Percentiles rank a stretch among this genome's conserved stretches.
phyloP scores from a whole-genome alignment of 2,329 filamentous ascomycete genomes.

The Cyphellophora europaea region DNA sequence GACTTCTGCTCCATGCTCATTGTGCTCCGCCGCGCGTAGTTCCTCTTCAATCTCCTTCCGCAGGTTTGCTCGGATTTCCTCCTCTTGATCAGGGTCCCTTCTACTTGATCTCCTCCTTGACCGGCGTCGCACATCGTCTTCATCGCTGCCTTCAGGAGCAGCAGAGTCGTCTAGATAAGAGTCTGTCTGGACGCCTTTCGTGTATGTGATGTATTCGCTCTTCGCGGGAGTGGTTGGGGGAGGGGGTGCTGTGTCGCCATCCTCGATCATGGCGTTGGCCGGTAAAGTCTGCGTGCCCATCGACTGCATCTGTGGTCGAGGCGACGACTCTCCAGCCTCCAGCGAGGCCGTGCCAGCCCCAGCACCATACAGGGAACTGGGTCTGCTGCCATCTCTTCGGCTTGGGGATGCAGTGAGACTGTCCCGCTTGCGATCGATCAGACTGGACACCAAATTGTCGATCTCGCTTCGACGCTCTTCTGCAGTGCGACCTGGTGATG shows the following conservation, averaged over 20 bases:
- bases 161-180: slow-evolving; percentile 38
- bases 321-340: slow-evolving; percentile 32
- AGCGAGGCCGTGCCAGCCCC: slow-evolving; percentile 66
- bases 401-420: slow-evolving; percentile 24
- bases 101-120: slow-evolving; percentile 66
- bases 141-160: slow-evolving; percentile 50
- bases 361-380: slow-evolving; percentile 76
- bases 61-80: slow-evolving; percentile 77
- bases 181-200: slow-evolving; percentile 86
- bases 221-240: not conserved
- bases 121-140: slow-evolving; percentile 42
- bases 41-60: slow-evolving; percentile 90
- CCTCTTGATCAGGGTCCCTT: slow-evolving; percentile 72
- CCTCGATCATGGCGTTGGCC: slow-evolving; percentile 49
- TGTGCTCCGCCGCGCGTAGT: slow-evolving; percentile 56
- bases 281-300: slow-evolving; percentile 60
- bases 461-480: slow-evolving; percentile 16
- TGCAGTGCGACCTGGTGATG: slow-evolving; percentile 13
- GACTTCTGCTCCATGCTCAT: slow-evolving; percentile 15
- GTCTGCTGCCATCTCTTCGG: slow-evolving; percentile 53
- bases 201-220: slow-evolving; percentile 82
- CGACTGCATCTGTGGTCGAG: slow-evolving; percentile 32
- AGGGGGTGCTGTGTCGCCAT: not conserved
- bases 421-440: slow-evolving; percentile 60
- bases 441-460: slow-evolving; percentile 72